A percentile compares a stretch with the other conserved stretches of the same genome.
phyloP scores from a whole-genome alignment of 768 basidiomycete genomes.

The Melanogaster broomeanus region DNA sequence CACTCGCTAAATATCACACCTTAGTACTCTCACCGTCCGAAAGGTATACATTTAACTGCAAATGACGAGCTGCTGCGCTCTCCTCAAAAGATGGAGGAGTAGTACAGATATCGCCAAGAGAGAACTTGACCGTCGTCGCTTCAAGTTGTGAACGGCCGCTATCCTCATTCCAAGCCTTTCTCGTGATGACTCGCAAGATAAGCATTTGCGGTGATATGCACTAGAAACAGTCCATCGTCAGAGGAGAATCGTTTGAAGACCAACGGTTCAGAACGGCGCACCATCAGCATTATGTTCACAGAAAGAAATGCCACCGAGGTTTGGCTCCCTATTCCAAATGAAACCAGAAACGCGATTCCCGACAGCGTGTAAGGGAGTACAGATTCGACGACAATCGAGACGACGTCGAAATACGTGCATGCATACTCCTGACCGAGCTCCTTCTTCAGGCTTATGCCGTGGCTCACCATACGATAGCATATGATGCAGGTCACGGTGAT shows the following conservation, averaged over 20 bases:
- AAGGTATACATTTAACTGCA: background rate
- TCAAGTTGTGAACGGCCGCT: background rate
- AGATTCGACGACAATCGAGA: no score
- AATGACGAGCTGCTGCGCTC: background rate
- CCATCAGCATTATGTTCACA: no score
- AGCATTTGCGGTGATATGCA: no score
- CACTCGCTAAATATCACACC: no score
- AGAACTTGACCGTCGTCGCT: no score
- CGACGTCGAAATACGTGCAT: no score
- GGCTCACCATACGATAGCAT: conserved; percentile 16
- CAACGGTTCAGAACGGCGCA: background rate
- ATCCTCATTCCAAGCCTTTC: conserved; percentile 15
- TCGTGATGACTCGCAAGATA: conserved; percentile 20
- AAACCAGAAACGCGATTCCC: conserved; percentile 23
- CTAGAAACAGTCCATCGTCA: background rate
- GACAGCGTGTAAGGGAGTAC: no score
- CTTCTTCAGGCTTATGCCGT: conserved; percentile 10
- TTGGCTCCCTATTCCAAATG: conserved; percentile 16
- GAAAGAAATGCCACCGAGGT: conserved; percentile 13
- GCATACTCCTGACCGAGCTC: conserved; percentile 21
- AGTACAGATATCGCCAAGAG: background rate
- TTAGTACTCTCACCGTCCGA: background rate
- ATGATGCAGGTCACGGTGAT: no score
- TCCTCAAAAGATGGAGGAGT: background rate
- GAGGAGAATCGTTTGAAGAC: background rate